Percentiles rank a stretch among this genome's conserved stretches.
phyloP scores from a whole-genome alignment of 345 rosid species.

The Salix udensis region DNA sequence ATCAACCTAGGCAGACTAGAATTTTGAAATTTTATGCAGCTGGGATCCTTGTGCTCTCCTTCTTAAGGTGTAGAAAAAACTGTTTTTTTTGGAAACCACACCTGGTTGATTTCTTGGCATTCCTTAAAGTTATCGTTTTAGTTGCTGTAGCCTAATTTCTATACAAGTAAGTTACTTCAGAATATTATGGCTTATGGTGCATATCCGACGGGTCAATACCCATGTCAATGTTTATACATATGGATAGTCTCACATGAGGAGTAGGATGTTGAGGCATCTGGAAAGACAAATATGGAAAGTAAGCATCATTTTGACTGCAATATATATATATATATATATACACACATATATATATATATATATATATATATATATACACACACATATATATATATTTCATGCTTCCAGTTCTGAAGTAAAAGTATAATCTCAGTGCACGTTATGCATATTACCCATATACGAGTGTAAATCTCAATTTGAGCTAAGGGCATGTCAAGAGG shows the following conservation, averaged over 20 bases:
- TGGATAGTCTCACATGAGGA: neutral
- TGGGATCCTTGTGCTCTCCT: neutral
- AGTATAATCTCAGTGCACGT: neutral
- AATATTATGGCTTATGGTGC: too few species aligned
- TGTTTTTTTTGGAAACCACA: neutral
- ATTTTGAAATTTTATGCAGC: neutral
- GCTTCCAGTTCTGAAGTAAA: neutral
- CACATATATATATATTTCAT: neutral
- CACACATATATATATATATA: too few species aligned
- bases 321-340: too few species aligned
- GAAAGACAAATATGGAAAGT: neutral
- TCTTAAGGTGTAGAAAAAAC: neutral
- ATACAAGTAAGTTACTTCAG: too few species aligned
- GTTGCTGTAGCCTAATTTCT: neutral
- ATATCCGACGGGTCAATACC: neutral
- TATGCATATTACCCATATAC: neutral
- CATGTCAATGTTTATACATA: neutral
- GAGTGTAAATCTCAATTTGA: neutral
- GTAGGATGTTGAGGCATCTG: neutral
- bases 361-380: too few species aligned
- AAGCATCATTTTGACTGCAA: neutral
- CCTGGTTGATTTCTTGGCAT: neutral
- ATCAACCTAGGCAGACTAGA: neutral
- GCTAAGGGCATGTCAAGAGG: neutral
- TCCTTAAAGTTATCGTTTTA: neutral